Base-by-base conservation (phyloP, 441 rosid species). In the Brassica hybrid region DNA sequence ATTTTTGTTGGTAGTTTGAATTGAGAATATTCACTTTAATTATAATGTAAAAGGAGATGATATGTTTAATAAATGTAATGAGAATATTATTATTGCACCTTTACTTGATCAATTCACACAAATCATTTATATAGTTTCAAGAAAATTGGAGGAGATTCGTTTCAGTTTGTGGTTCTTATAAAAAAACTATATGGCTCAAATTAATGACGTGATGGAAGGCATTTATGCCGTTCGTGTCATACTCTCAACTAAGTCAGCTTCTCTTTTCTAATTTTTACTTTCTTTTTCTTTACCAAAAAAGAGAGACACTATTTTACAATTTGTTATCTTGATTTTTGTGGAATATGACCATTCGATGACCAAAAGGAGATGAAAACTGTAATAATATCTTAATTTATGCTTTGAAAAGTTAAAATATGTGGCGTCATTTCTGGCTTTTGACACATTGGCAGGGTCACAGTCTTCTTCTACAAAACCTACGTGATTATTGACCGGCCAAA, bases 351-450 rank as follows among this genome's bases (percentile, higher is more conserved):
- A 73, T 79, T 73, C 16, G 66, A 52, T 73, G 67, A 79, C 71
- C 74, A 7, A 79, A 25, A 34, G 3, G 12, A 78, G 6, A 67
- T 67, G 6, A 11, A 0, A 4, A 73, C 74, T 61, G 76, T 77
- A 21, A 11, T 21, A 59, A 25, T 67, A 50, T 72, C 18, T 25
- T 64, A 27, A 64, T 65, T 11, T 58, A n/a, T 43, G 43, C 23
- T 65, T 60, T 30, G 5, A 0, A 41, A 57, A 13, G 41, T 71
- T 2, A 3, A 25, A 7, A 32, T 12, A 23, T 14, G n/a, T 73
- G 19, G 63, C 74, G 74, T 78, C 81, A 73, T n/a, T 73, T 41
- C 14, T 79, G 81, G 66, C 81, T 79, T 79, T 79, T 79, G 75
- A 61, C 74, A 3, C 71, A 62, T 73, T 25, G 8, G 19, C 41